phyloP scores from a whole-genome alignment of 2,329 filamentous ascomycete species.

The Penicillium sp. region DNA sequence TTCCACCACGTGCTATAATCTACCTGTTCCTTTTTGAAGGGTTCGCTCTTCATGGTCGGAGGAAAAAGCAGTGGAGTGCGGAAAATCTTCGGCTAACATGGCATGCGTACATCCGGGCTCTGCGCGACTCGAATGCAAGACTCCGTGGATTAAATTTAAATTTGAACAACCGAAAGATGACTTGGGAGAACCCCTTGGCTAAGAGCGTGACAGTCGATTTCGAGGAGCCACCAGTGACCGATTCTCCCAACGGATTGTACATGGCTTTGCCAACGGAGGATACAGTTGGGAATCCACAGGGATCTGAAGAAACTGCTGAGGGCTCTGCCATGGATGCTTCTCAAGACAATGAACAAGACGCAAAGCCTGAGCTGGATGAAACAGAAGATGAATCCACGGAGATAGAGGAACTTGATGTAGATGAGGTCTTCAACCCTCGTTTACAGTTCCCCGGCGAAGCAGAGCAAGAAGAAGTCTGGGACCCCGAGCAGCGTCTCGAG shows the following conservation, averaged over 20 bases:
- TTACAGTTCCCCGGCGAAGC: not conserved
- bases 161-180: conserved; percentile 16
- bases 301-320: not conserved
- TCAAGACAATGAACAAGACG: not conserved
- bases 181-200: conserved; percentile 36
- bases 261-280: conserved; percentile 25
- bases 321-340: not conserved
- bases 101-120: conserved; percentile 57
- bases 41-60: conserved; percentile 71
- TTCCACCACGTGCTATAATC: conserved; percentile 71
- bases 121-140: conserved; percentile 39
- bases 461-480: conserved; percentile 9
- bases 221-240: conserved; percentile 10
- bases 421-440: conserved; percentile 9
- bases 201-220: conserved; percentile 8
- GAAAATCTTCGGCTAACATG: conserved; percentile 68
- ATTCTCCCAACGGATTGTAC: conserved; percentile 23
- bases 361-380: conserved; percentile 1
- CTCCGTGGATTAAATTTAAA: conserved; percentile 19
- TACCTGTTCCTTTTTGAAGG: conserved; percentile 82
- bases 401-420: conserved; percentile 6
- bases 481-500: conserved; percentile 35
- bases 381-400: conserved; percentile 9
- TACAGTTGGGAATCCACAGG: not conserved
- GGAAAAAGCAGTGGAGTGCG: conserved; percentile 69